Evolutionary conservation across 257 asterid species (phyloP).

Genomic region (Paulownia fortunei): DNA sequence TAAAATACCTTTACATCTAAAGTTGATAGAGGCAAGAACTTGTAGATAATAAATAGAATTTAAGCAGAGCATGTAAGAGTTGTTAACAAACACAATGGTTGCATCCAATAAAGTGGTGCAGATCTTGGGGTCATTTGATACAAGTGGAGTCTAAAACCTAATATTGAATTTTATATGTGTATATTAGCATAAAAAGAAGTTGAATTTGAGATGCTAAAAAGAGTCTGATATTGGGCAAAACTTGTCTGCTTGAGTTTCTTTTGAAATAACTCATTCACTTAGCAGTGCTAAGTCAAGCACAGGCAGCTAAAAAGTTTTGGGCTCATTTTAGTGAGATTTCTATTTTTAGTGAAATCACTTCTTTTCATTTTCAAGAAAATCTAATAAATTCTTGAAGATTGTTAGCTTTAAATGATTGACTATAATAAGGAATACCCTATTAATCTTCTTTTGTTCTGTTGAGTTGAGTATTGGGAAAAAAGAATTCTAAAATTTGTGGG

Average conservation of each 20-base stretch:
- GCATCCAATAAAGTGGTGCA: neutral
- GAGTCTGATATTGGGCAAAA: neutral
- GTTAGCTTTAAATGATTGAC: neutral
- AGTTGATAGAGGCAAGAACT: constrained; percentile 3
- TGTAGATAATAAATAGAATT: constrained; percentile 18
- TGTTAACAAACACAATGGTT: neutral
- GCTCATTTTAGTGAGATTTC: too few species aligned
- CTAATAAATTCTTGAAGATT: neutral
- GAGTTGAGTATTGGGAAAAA: too few species aligned
- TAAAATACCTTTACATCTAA: neutral
- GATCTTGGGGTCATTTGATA: neutral
- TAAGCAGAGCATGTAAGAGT: neutral
- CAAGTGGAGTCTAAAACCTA: neutral
- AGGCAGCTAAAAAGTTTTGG: too few species aligned
- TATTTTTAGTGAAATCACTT: neutral
- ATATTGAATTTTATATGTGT: neutral
- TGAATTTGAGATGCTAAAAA: neutral
- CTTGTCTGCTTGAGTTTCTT: neutral
- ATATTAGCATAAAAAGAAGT: neutral
- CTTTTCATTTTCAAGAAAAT: neutral
- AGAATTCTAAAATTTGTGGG: too few species aligned
- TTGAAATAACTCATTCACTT: neutral
- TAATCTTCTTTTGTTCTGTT: neutral
- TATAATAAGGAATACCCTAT: too few species aligned
- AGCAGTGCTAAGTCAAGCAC: too few species aligned